Base-by-base conservation (phyloP, 768 basidiomycete genomes). In the Lanmaoa pseudosensibilis region DNA sequence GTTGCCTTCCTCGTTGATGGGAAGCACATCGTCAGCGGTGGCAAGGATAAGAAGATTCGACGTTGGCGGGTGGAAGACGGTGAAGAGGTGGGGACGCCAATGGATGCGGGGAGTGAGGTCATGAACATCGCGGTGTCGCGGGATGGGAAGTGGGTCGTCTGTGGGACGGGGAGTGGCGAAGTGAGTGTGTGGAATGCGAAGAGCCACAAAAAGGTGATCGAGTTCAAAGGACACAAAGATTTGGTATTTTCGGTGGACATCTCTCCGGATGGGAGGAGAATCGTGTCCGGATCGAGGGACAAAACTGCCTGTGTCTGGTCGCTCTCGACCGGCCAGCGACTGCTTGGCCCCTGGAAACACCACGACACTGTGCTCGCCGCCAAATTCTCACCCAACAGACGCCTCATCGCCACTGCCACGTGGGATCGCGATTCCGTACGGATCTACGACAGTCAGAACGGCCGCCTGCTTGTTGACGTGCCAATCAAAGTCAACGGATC, bases 351-450 rank as follows among this genome's bases (percentile, higher is more conserved):
- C 11, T 11, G 41, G 16, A 16, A 19, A 13, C 33, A 49, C 41
- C 33, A 49, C 41, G 4, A 27, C 27, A 5, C 27, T 27, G 3
- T 27, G 27, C 5, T 27, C 27, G 27, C 27, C 5, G 27, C 49
- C 38, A 60, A 45, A 7, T 64, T 57, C 23, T 64, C 62, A 4
- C 62, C 62, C 5, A 21, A 41, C 6, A 55, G 62, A 6, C 16
- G 30, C 15, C 25, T 43, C 16, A 15, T 60, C 11, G 52, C 54
- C 6, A 33, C 32, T 8, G 54, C 41, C 3, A 30, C 33, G 5
- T 23, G 40, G 33, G n/a, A n/a, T n/a, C n/a, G n/a, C n/a, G 0
- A 44, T 2, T 45, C 46, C 18, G 13, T 62, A 19, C 56, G 15
- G 5, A 27, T 63, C 12, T 54, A 37, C 4, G 50, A 59, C n/a